Conservation (phyloP, 495 filamentous ascomycete genomes). For the Margaritispora aquatica region DNA sequence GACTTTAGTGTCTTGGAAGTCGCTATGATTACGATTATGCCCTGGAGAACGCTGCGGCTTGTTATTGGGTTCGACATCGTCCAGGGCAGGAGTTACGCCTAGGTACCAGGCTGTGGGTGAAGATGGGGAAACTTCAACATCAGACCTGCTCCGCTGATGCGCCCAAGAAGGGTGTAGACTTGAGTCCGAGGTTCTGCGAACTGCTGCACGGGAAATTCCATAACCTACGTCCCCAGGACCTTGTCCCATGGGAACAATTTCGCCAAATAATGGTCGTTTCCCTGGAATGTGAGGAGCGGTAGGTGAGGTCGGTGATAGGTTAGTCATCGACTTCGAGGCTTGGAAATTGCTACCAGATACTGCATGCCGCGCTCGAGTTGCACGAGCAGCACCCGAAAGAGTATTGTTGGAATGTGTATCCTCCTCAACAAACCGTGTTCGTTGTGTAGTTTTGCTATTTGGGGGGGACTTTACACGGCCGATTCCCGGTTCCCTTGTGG, state of each 20-base stretch:
- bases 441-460: conserved; percentile 29
- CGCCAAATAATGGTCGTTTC: conserved; percentile 42
- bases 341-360: conserved; percentile 28
- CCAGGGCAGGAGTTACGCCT: conserved; percentile 26
- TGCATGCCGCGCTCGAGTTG: conserved; percentile 38
- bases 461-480: conserved; percentile 10
- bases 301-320: conserved; percentile 28
- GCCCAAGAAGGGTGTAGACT: conserved; percentile 29
- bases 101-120: conserved; percentile 51
- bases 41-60: conserved; percentile 26
- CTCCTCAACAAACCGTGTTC: conserved; percentile 32
- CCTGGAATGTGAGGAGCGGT: conserved; percentile 24
- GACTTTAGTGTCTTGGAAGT: conserved; percentile 35
- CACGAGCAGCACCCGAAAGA: conserved; percentile 47
- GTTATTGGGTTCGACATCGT: conserved; percentile 27
- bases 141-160: conserved; percentile 37
- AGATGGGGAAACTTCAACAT: conserved; percentile 38
- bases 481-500: conserved; percentile 6
- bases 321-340: conserved; percentile 40
- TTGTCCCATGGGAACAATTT: conserved; percentile 38
- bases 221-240: conserved; percentile 36
- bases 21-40: conserved; percentile 44
- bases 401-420: conserved; percentile 40
- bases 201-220: conserved; percentile 37
- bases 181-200: conserved; percentile 42